Base-by-base conservation (phyloP, 1,284 basidiomycete species). In the Xerocomus amazonicus region DNA sequence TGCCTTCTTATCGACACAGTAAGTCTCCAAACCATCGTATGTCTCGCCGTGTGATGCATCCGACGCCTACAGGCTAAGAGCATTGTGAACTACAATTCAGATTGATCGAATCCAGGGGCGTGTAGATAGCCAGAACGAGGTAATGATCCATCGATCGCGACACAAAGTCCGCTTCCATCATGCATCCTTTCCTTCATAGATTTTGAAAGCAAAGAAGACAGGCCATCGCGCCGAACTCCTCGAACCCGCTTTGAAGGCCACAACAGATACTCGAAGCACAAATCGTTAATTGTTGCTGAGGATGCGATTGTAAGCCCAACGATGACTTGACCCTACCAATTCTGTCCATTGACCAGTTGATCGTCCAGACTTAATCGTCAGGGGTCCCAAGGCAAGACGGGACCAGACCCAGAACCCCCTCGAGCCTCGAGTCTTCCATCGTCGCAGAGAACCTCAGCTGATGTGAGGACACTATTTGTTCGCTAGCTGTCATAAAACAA, bases 1-100 rank as follows among this genome's bases (percentile, higher is more conserved):
- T 98, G 93, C 68, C 99, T 97, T 78, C 99, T 99, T 72, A 89
- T 99, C 56, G 96, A 99, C 64, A 98, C 95, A 6, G 92, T 87
- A 54, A 58, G 79, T 4, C 9, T 13, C 17, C 6, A 3, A 28
- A 8, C 10, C 7, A 14, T 32, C 31, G 13, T 9, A 10, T 32
- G 19, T 29, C n/a, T 12, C 9, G 17, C 47, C 16, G 3, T 23
- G 19, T 23, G 19, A 31, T 29, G 0, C 51, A 26, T 3, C 12
- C 36, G 12, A 45, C 42, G 32, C 52, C 45, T 17, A 13, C 58
- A 92, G 90, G 90, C 93, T 0, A 90, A 93, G 60, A 95, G 95
- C 62, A 82, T 97, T 34, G 80, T 95, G n/a, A 89, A 90, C 57
- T 97, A 95, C 61, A n/a, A 91, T 94, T 53, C 82, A 87, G 61